Evolutionary conservation across 331 rosid genomes (phyloP), one percentile per base, ranked within the genome.

Genomic region (Erythrophleum ivorense): DNA sequence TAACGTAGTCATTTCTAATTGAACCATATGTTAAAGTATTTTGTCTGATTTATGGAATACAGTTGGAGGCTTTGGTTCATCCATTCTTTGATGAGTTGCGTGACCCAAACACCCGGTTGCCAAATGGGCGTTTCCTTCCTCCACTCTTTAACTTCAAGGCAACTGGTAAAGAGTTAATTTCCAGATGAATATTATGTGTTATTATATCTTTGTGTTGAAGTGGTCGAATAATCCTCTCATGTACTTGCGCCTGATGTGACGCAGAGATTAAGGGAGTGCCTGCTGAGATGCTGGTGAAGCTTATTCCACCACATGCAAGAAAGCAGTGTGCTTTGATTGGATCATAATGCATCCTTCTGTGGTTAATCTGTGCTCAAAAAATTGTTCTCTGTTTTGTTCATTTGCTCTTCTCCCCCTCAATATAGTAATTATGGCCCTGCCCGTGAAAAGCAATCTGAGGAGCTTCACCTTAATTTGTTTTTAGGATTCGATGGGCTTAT

Each of bases 11-110:
- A 53, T 57, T 54, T 54, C 21, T 4, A 3, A 13, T 55, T 59
- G 54, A 73, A 81, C 19, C 2, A 55, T 34, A 31, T 75, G 24
- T 12, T 40, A 16, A 80, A 59, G 67, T 54, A 10, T 72, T 7
- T 57, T 13, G 9, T 73, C 13, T 70, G 68, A 7, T 15, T 72
- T 71, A 10, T 21, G 33, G 13, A 11, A 76, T 82, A 81, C 88
- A 92, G 97, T 68, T 92, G 87, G 97, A 92, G 84, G 94, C 95
- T 73, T 62, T 92, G 46, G 84, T 84, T 81, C 97, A 92, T 83
- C 90, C 95, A 16, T 92, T 92, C 84, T 92, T 89, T 62, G 95
- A 91, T 53, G 97, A 92, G 85, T 89, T 92, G 41, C 97, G 97
- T 1, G 95, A 92, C 38, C 91, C 91, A 13, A 88, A 84, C 50